Evolutionary conservation across 768 basidiomycete genomes (phyloP), one percentile per base, ranked within the genome.

Genomic region (Tephrocybe sp.): DNA sequence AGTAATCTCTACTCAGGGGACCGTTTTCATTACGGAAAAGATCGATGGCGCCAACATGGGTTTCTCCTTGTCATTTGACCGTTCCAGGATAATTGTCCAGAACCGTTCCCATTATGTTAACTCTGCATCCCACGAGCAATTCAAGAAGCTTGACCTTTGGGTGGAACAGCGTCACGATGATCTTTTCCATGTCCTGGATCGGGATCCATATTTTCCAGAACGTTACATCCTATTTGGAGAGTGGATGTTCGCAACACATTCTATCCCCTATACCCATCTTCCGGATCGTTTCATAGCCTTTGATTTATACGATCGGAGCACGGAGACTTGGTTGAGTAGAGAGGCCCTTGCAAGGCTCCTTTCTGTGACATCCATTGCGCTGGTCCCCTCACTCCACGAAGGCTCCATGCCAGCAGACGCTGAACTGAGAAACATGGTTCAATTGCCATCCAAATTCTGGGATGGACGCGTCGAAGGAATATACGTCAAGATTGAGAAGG

Each of bases 31-130:
- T 60, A 82, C 81, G 3, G 84, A 85, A 58, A 84, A 85, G 58
- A 70, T 84, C 43, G 83, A 84, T 64, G 84, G 84, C 3, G 81
- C 83, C 35, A 84, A 85, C 61, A 78, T 84, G 77, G 84, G 81
- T 5, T 78, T 84, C 62, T 81, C 80, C 16, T 70, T 84, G 19
- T 78, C 77, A 1, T 58, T 70, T 5, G 75, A 77, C 54, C 63
- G 74, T 20, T 65, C 66, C 6, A 66, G 69, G 14, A 71, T 84
- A 49, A 42, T 80, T 39, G 73, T 82, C 1, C 84, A 85, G 62
- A 85, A 85, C 57, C 74, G 83, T 13, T 82, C 82, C 10, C 83
- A 84, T 64, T 81, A 74, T 56, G 73, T 84, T 39, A 76, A 75
- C 60, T 69, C 80, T 6, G 60, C 70, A 6, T 71, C 76, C n/a